These are phyloP conservation scores for Mycena galericulata DNA, from an alignment of 768 basidiomycete genomes.

Conservation along the genomic window DNA sequence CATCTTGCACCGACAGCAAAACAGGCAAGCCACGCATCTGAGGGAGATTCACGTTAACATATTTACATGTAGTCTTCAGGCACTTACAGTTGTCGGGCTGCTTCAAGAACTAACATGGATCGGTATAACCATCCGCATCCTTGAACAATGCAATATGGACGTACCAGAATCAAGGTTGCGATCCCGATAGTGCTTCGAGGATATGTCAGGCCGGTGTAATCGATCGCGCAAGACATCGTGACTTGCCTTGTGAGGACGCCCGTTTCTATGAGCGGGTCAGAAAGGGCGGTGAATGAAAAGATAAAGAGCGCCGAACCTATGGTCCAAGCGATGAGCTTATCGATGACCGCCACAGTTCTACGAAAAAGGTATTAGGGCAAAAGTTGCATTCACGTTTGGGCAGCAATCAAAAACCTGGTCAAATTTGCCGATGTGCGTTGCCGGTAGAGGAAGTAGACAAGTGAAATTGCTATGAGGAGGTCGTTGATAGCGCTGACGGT, in stretches of 20 bases:
- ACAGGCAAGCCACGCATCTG: constrained; percentile 32
- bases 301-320: constrained; percentile 15
- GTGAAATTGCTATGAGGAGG: neutral
- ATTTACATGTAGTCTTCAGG: neutral
- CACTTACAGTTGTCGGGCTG: constrained; percentile 22
- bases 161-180: constrained; percentile 27
- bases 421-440: neutral
- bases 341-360: constrained; percentile 10
- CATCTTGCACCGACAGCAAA: constrained; percentile 25
- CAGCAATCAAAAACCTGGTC: neutral
- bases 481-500: neutral
- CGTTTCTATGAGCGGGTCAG: constrained; percentile 7
- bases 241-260: constrained; percentile 23
- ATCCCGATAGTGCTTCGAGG: constrained; percentile 18
- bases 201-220: neutral
- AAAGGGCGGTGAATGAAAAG: no score
- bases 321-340: constrained; percentile 25
- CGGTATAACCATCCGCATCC: neutral
- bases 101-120: constrained; percentile 9
- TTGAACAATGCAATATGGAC: constrained; percentile 7
- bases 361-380: neutral
- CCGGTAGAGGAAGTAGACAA: neutral
- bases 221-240: neutral
- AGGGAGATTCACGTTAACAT: neutral
- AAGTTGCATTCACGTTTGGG: no score